A percentile compares a stretch with the other conserved stretches of the same genome.
phyloP scores from a whole-genome alignment of 768 basidiomycete species.

The Mycena venus region DNA sequence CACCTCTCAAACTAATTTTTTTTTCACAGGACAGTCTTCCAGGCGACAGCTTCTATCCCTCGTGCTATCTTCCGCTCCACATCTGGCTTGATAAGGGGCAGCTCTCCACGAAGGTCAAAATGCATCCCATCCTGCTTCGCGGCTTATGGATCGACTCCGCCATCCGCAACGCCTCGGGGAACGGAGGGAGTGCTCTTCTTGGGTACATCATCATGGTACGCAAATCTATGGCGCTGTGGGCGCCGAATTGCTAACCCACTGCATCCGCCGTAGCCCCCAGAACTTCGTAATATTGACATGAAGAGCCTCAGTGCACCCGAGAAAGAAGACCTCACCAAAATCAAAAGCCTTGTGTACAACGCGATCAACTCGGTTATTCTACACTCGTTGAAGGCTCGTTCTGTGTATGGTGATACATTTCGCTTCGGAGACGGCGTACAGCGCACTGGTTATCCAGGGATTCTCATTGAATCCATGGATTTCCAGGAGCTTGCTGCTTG shows the following conservation, averaged over 20 bases:
- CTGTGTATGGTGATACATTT: slow-evolving; percentile 9
- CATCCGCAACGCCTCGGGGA: slow-evolving; percentile 38
- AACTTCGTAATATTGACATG: not conserved
- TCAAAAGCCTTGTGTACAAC: not conserved
- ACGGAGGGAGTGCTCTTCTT: slow-evolving; percentile 31
- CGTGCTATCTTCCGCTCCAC: slow-evolving; percentile 28
- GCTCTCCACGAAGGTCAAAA: slow-evolving; percentile 32
- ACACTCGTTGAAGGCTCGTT: slow-evolving; percentile 1
- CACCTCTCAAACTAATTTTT: not conserved
- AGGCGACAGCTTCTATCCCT: not conserved
- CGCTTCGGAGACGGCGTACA: slow-evolving; percentile 12
- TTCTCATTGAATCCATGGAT: slow-evolving; percentile 29
- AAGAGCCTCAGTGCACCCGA: too few relatives aligned
- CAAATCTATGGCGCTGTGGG: too few relatives aligned
- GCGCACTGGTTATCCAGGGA: slow-evolving; percentile 14
- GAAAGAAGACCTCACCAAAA: too few relatives aligned
- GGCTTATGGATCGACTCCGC: slow-evolving; percentile 24
- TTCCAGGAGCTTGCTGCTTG: slow-evolving; percentile 23
- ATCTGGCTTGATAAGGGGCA: slow-evolving; percentile 37
- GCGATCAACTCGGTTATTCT: slow-evolving; percentile 1
- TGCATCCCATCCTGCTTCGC: slow-evolving; percentile 35
- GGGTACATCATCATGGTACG: slow-evolving; percentile 30
- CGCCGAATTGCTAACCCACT: not conserved
- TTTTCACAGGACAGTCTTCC: not conserved
- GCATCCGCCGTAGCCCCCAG: not conserved